Base-by-base conservation (phyloP, 352 stramenopile genomes). In the Globisporangium cylindrosporum region DNA sequence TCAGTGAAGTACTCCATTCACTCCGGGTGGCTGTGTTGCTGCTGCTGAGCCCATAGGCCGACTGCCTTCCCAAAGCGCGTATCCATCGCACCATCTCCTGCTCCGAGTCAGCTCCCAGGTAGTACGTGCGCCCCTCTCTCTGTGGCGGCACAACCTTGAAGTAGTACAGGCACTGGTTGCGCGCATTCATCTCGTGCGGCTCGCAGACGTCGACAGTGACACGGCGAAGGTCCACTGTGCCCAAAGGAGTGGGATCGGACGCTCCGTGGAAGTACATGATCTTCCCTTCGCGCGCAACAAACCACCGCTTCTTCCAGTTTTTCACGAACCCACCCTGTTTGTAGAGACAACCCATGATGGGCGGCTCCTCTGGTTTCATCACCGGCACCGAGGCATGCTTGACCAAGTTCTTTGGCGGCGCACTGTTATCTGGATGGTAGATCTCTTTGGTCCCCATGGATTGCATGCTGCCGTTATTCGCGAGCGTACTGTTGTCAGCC, bases 251-350 rank as follows among this genome's bases (percentile, higher is more conserved):
- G 15, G 81, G 80, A 48, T 93, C 84, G 2, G 81, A 83, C 6
- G 83, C 75, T 14, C 71, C 79, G 29, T 85, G 71, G 34, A 89
- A 95, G 59, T 92, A 95, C 75, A 82, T 93, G 60, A 95, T 80
- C 62, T 90, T 89, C 4, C 85, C 85, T 46, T 93, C 87, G 8
- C 82, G 83, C 20, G 85, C 83, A 9, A 95, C 85, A 71, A 93
- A 93, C 87, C 87, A 95, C 53, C 87, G 78, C 53, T 88, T 88
- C 67, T 92, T 95, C 87, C 87, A 95, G 73, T 89, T 93, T 57
- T 90, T 89, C 25, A 95, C 79, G 29, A 95, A 92, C 2, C 87
- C 87, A 41, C 84, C 87, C 68, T 92, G 79, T 48, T 93, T 92
- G 57, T 86, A 86, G 49, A 93, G 61, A 80, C 82, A 92, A 4